These are phyloP conservation scores for Hysterangium stoloniferum DNA, from an alignment of 768 basidiomycete genomes.

Conservation along the genomic window DNA sequence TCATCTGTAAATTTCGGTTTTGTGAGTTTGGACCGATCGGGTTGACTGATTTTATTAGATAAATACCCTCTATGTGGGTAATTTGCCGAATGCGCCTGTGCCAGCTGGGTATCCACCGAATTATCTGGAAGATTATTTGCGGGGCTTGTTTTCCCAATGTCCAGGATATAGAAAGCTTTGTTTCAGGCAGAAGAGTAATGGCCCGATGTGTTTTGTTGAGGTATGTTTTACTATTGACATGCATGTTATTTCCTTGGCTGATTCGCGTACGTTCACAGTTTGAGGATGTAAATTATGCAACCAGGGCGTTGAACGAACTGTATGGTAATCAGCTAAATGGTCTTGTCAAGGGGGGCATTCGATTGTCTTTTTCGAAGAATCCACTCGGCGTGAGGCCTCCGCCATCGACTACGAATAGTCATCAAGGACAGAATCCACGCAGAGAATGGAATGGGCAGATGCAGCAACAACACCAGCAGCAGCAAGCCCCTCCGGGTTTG, in stretches of 20 bases:
- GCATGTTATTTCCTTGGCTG: neutral
- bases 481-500: conserved; percentile 3
- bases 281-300: conserved; percentile 79
- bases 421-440: neutral
- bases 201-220: conserved; percentile 99
- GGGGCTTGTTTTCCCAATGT: conserved; percentile 70
- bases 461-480: conserved; percentile 36
- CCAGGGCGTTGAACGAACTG: conserved; percentile 80
- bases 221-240: conserved; percentile 31
- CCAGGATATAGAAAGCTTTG: conserved; percentile 87
- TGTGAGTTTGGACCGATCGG: neutral
- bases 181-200: conserved; percentile 93
- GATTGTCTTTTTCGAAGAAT: conserved; percentile 96
- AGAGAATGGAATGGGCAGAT: conserved; percentile 33
- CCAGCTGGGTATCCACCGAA: conserved; percentile 67
- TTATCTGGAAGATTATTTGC: conserved; percentile 79
- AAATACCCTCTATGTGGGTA: conserved; percentile 99
- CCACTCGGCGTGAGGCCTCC: conserved; percentile 89
- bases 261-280: conserved; percentile 45
- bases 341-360: conserved; percentile 92
- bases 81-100: conserved; percentile 76
- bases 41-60: conserved; percentile 40
- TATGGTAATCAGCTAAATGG: conserved; percentile 90
- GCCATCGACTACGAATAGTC: conserved; percentile 25
- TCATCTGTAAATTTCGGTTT: neutral